phyloP scores from a whole-genome alignment of 768 basidiomycete species.

The Phylloporus sp. region DNA sequence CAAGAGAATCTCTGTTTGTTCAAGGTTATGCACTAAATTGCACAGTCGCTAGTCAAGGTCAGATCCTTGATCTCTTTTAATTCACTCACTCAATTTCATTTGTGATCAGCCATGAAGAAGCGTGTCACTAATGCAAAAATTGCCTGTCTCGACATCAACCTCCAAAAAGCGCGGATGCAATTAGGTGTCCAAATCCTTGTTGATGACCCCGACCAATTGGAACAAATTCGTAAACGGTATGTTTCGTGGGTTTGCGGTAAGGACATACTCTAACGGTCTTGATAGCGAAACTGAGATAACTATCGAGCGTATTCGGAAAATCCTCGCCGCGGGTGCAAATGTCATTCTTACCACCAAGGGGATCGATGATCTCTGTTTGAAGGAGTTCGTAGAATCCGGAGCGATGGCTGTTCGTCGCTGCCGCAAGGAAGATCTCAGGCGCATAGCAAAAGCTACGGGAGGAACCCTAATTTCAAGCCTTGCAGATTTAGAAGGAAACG shows the following conservation, averaged over 20 bases:
- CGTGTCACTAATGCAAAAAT: slow-evolving; percentile 92
- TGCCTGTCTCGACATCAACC: slow-evolving; percentile 96
- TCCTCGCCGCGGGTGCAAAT: slow-evolving; percentile 92
- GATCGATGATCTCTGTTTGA: slow-evolving; percentile 95
- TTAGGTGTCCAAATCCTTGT: slow-evolving; percentile 96
- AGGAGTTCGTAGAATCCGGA: slow-evolving; percentile 98
- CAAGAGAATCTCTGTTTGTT: slow-evolving; percentile 91
- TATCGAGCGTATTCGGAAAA: slow-evolving; percentile 92
- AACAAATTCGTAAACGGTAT: slow-evolving; percentile 91
- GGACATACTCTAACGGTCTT: slow-evolving; percentile 8
- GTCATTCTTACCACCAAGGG: slow-evolving; percentile 97
- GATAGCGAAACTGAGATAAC: slow-evolving; percentile 92
- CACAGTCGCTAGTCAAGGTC: slow-evolving; percentile 98
- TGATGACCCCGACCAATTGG: slow-evolving; percentile 93
- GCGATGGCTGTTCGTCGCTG: slow-evolving; percentile 98
- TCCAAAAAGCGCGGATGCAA: slow-evolving; percentile 96
- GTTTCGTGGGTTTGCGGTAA: slow-evolving; percentile 17
- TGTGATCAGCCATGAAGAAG: slow-evolving; percentile 86
- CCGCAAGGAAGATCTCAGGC: slow-evolving; percentile 93
- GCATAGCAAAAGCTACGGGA: slow-evolving; percentile 96
- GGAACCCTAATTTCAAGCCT: slow-evolving; percentile 89
- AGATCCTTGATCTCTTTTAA: slow-evolving; percentile 14
- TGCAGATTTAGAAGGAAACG: slow-evolving; percentile 96
- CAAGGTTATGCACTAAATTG: slow-evolving; percentile 98
- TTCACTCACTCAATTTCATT: slow-evolving; percentile 2